Base-by-base conservation (phyloP, 495 filamentous ascomycete genomes). In the Barbatosphaeria neglecta region DNA sequence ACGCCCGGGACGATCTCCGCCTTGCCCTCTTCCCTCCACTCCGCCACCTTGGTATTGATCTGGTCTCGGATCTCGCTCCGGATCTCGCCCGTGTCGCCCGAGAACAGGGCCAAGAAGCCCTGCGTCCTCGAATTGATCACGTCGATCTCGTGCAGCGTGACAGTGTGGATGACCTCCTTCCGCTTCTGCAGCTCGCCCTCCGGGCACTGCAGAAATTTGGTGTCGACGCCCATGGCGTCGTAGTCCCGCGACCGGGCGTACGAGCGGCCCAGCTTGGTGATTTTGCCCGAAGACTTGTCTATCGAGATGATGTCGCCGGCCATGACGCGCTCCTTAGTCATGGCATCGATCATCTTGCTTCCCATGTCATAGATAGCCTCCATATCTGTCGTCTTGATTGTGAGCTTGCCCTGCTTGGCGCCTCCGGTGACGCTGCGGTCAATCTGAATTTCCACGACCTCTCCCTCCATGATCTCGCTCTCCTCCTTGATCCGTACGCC, bases 371-470 rank as follows among this genome's bases (percentile, higher is more conserved):
- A 98, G 54, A 97, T 87, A 17, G 92, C 95, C 67, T 99, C 92
- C 92, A 99, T 99, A 60, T 99, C 93, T 54, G 90, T 95, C 17
- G 92, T 99, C 65, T 97, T 99, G 66, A 99, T 95, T 8, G 92
- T 99, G 52, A 99, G 84, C 65, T 97, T 99, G 54, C 92, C 92
- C 75, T 95, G 90, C 73, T 95, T 96, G 62, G 87, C 89, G 64
- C 86, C 84, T 28, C 92, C 92, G 3, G 92, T 97, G 20, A 99
- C 86, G 55, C 89, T 95, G 42, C 93, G 79, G 65, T 99, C 92
- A 53, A 96, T 97, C 65, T 97, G 93, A 51, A 99, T 97, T 68
- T 99, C 92, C 42, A 99, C 93, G 0, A 97, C 93, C 65, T 99
- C 92, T 50, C 92, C 92, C 70, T 96, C 90, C 65, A 99, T 97